phyloP scores from a whole-genome alignment of 2,329 filamentous ascomycete species.

The Cadophora malorum region DNA sequence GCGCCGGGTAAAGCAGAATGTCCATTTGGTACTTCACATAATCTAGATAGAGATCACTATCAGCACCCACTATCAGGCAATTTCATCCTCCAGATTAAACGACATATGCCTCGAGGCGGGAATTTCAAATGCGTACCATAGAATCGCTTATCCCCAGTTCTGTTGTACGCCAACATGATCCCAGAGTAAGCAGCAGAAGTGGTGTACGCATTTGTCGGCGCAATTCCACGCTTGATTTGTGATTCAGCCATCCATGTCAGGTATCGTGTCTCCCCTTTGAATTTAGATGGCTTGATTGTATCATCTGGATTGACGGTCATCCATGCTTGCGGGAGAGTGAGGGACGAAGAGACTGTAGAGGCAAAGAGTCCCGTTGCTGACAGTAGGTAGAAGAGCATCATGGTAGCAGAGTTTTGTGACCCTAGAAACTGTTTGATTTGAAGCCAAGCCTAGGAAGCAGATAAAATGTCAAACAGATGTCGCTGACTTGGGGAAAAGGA shows the following conservation, averaged over 20 bases:
- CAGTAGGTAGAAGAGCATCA: neutral
- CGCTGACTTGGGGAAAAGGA: too few relatives aligned
- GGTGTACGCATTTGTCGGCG: neutral
- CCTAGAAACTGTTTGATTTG: too few relatives aligned
- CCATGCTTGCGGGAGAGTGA: neutral
- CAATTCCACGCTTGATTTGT: neutral
- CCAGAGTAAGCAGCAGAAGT: neutral
- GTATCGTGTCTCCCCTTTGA: neutral
- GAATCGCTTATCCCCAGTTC: neutral
- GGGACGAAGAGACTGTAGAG: neutral
- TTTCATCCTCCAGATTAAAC: too few relatives aligned
- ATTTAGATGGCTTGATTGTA: neutral
- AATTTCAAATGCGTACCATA: neutral
- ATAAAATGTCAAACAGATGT: too few relatives aligned
- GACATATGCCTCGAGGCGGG: too few relatives aligned
- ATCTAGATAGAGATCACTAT: neutral
- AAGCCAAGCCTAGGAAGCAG: too few relatives aligned
- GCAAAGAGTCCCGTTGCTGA: neutral
- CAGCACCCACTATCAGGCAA: neutral
- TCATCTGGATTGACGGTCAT: neutral
- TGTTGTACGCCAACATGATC: neutral
- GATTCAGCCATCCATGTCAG: neutral
- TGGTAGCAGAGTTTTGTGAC: too few relatives aligned
- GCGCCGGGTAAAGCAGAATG: neutral
- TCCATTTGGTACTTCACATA: neutral